Base-by-base conservation (phyloP, 176 grass and related monocot genomes). In the Juncus effusus region DNA sequence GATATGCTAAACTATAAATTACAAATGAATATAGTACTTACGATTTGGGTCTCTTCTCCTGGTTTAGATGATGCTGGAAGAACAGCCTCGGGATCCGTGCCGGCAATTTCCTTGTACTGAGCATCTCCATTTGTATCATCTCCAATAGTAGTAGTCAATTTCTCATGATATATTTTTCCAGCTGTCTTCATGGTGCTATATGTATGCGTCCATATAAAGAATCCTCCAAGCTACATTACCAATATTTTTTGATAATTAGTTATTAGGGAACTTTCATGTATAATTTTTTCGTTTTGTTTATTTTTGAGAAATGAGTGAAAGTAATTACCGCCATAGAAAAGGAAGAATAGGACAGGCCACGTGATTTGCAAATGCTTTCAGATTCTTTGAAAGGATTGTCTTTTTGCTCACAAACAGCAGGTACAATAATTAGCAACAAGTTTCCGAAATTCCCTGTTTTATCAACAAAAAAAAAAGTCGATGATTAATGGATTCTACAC, bases 271-370 rank as follows among this genome's bases (percentile, higher is more conserved):
- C n/a, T 10, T 50, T 6, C 35, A 12, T 44, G 51, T 5, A 50
- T 16, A 57, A 40, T 3, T 72, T 16, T 16, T 50, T 64, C 28
- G 49, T 15, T 7, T 12, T 10, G 11, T 28, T 51, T 13, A 77
- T 2, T 38, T 42, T 11, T 36, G 44, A 8, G 12, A 47, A 8
- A 1, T 40, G 14, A 7, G 47, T 13, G 3, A 55, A 60, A 6
- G 53, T 19, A 64, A 51, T 82, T 92, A 97, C 93, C 62, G 85
- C 93, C 93, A 92, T 97, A 54, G 93, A 97, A 44, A 97, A 59
- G 11, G 93, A 97, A 3, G 83, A 82, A 69, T 97, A 97, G 42
- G 88, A 89, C 47, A 97, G 77, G 0, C 68, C 82, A 0, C 78
- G 80, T 4, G 78, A 72, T 1, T 79, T 82, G 75, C 88, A 97